Percentiles rank a stretch among this genome's conserved stretches.
phyloP scores from a whole-genome alignment of 441 rosid species.

The Sinapis alba region DNA sequence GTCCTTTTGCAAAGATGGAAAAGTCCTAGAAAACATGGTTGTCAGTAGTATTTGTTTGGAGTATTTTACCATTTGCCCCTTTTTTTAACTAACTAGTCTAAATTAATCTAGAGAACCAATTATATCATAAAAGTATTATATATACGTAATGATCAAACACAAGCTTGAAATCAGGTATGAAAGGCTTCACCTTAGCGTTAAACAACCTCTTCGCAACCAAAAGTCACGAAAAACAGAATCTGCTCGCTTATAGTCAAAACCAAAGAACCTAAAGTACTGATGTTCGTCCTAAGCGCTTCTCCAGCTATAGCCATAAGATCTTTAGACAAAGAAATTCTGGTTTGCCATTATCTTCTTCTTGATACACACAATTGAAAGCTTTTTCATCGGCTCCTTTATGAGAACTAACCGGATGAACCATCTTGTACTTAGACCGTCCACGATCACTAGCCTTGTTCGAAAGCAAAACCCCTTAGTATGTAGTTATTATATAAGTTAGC shows the following conservation, averaged over 20 bases:
- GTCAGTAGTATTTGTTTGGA: not conserved
- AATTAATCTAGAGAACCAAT: not conserved
- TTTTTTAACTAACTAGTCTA: not conserved
- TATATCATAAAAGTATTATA: too few relatives aligned
- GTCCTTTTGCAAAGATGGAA: not conserved
- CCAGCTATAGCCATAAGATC: constrained; percentile 16
- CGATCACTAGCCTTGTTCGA: constrained; percentile 4
- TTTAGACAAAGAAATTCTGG: constrained; percentile 3
- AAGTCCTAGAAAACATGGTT: not conserved
- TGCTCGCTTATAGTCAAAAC: constrained; percentile 24
- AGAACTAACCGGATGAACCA: constrained; percentile 14
- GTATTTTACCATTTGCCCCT: not conserved
- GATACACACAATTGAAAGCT: constrained; percentile 10
- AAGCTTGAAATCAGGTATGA: constrained; percentile 17
- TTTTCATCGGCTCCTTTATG: constrained; percentile 14
- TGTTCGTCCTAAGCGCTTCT: constrained; percentile 1
- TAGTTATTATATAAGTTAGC: too few relatives aligned
- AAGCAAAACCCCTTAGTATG: not conserved
- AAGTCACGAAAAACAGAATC: constrained; percentile 1
- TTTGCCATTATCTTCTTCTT: constrained; percentile 17
- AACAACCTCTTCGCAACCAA: not conserved
- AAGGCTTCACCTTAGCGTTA: not conserved
- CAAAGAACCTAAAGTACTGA: constrained; percentile 20
- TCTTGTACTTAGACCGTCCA: constrained; percentile 16
- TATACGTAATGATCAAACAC: constrained; percentile 6